Evolutionary conservation across 1,139 yeast species (phyloP).

Genomic region (Saccharomyces hybrid): DNA sequence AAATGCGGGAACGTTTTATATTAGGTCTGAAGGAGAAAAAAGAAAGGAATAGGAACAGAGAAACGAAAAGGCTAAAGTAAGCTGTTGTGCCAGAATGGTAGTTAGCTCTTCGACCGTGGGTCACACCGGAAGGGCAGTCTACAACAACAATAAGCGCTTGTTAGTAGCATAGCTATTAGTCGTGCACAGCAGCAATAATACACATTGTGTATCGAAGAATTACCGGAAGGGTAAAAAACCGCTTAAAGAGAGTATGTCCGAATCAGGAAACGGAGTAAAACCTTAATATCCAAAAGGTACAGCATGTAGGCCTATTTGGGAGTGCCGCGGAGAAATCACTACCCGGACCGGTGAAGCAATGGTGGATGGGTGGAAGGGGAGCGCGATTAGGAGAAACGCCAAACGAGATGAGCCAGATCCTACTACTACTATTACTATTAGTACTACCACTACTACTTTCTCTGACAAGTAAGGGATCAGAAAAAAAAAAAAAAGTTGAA

Average conservation of each 20-base stretch:
- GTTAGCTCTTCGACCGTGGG: neutral
- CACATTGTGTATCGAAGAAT: neutral
- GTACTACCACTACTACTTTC: neutral
- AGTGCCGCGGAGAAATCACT: neutral
- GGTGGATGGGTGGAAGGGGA: neutral
- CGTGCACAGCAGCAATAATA: neutral
- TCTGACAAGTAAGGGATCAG: neutral
- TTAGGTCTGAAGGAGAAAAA: neutral
- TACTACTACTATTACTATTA: neutral
- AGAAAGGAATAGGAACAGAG: neutral
- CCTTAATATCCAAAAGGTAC: neutral
- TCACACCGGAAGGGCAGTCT: neutral
- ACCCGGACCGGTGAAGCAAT: neutral
- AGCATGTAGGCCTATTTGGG: neutral
- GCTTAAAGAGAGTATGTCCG: neutral
- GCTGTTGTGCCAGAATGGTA: neutral
- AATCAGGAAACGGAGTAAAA: neutral
- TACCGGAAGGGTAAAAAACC: neutral
- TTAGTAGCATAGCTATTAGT: neutral
- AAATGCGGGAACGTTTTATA: neutral
- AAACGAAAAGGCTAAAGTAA: neutral
- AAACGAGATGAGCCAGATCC: neutral
- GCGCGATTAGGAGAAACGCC: neutral
- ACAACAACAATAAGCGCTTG: neutral
- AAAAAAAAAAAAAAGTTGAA: neutral